phyloP scores from a whole-genome alignment of 2,329 filamentous ascomycete genomes.

The Akanthomyces dipterigenus region DNA sequence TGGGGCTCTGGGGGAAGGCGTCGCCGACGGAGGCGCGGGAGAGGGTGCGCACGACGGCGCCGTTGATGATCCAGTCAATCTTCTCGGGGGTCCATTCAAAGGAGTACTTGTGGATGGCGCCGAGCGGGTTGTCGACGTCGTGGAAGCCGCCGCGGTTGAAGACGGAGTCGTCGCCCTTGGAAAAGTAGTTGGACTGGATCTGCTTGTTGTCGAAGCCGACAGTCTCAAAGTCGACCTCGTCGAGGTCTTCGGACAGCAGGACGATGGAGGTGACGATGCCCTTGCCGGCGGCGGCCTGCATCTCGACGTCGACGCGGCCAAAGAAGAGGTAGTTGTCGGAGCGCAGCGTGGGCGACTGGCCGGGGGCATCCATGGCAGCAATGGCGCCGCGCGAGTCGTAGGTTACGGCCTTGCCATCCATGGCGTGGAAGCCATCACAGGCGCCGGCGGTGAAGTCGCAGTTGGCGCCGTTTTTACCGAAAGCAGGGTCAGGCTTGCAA shows the following conservation, averaged over 20 bases:
- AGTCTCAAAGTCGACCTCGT: slow-evolving; percentile 98
- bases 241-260: slow-evolving; percentile 78
- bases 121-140: slow-evolving; percentile 45
- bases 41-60: slow-evolving; percentile 53
- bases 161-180: slow-evolving; percentile 62
- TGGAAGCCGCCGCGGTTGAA: slow-evolving; percentile 64
- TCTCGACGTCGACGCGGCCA: slow-evolving; percentile 71
- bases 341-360: slow-evolving; percentile 65
- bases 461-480: slow-evolving; percentile 50
- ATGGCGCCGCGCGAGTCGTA: slow-evolving; percentile 43
- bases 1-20: slow-evolving; percentile 64
- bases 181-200: slow-evolving; percentile 84
- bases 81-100: slow-evolving; percentile 61
- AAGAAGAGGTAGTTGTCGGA: slow-evolving; percentile 94
- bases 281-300: slow-evolving; percentile 71
- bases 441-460: slow-evolving; percentile 74
- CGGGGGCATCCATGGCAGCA: slow-evolving; percentile 61
- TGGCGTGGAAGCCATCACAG: slow-evolving; percentile 47
- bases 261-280: slow-evolving; percentile 89
- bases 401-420: slow-evolving; percentile 39
- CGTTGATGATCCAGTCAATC: slow-evolving; percentile 61
- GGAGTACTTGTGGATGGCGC: slow-evolving; percentile 60
- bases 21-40: slow-evolving; percentile 47
- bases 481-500: slow-evolving; percentile 70
- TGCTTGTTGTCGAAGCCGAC: slow-evolving; percentile 66